Percentiles rank a stretch among this genome's conserved stretches.
Conservation (phyloP, 2,329 filamentous ascomycete genomes). For the Clonostachys chloroleuca region DNA sequence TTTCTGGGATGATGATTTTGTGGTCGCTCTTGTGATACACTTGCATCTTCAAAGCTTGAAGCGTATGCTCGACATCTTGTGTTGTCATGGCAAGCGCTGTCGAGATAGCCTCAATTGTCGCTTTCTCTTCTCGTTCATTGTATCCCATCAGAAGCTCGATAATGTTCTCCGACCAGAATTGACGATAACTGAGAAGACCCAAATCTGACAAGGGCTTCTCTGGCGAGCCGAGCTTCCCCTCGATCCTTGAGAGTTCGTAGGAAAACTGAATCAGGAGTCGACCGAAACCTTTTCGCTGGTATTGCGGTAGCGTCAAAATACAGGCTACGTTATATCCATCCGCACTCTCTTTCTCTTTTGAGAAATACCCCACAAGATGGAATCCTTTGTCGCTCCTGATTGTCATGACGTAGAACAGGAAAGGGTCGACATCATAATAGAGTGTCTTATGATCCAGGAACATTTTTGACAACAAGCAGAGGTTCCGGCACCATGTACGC, state of each 20-base stretch:
- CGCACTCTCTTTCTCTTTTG: conserved; percentile 95
- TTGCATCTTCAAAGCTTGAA: conserved; percentile 93
- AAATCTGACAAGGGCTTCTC: conserved; percentile 96
- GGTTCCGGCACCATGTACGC: conserved; percentile 92
- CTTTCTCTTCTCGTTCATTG: conserved; percentile 63
- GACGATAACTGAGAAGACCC: conserved; percentile 87
- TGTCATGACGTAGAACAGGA: conserved; percentile 98
- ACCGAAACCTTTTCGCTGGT: conserved; percentile 91
- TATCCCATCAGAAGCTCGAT: conserved; percentile 78
- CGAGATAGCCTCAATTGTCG: conserved; percentile 84
- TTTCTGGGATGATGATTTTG: conserved; percentile 87
- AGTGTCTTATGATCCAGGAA: conserved; percentile 98
- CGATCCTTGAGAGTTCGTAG: conserved; percentile 93
- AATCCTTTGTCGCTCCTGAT: conserved; percentile 83
- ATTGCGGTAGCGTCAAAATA: conserved; percentile 94
- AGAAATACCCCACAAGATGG: conserved; percentile 98
- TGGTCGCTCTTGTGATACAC: conserved; percentile 95
- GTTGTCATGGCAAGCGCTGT: conserved; percentile 88
- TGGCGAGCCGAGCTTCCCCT: conserved; percentile 90
- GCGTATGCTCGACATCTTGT: conserved; percentile 89
- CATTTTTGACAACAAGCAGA: conserved; percentile 91
- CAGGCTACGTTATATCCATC: conserved; percentile 98
- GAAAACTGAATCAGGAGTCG: conserved; percentile 94
- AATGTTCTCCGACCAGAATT: conserved; percentile 96
- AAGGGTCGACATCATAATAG: conserved; percentile 99